These are phyloP conservation scores for Chrysochromulina parva DNA, from an alignment of 78 protist species.

Conservation along the genomic window DNA sequence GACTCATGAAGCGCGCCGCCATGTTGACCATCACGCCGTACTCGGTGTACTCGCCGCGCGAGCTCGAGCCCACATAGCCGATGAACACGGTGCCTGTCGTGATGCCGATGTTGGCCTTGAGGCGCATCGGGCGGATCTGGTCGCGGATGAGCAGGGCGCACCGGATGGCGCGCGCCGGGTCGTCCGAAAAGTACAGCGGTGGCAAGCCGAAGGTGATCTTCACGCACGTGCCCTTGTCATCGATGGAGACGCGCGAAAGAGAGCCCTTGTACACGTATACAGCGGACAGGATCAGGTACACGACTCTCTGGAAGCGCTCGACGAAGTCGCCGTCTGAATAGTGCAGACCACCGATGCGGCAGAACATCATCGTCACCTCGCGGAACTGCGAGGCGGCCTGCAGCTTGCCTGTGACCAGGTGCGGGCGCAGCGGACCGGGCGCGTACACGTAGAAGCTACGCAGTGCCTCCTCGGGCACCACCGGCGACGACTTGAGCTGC, in stretches of 20 bases:
- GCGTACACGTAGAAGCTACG: no score
- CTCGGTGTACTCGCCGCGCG: constrained; percentile 24
- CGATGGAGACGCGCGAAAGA: background rate
- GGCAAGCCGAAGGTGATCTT: constrained; percentile 18
- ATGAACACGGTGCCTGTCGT: constrained; percentile 5
- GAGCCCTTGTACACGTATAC: constrained; percentile 6
- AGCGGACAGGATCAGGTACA: background rate
- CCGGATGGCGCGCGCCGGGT: constrained; percentile 16
- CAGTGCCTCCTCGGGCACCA: background rate
- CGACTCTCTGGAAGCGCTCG: background rate
- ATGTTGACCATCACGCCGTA: constrained; percentile 2
- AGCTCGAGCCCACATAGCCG: background rate
- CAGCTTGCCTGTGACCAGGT: background rate
- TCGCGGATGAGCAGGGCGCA: background rate
- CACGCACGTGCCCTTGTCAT: constrained; percentile 30
- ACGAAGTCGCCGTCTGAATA: no score
- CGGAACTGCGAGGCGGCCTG: background rate
- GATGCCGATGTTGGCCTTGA: background rate
- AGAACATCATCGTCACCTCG: background rate
- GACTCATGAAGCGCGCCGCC: background rate
- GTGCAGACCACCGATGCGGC: background rate
- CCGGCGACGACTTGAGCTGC: background rate
- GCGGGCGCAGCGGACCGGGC: background rate
- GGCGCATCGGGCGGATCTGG: background rate
- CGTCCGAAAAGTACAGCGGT: background rate